phyloP scores from a whole-genome alignment of 352 stramenopile species.

The Phytophthora pinifolia region DNA sequence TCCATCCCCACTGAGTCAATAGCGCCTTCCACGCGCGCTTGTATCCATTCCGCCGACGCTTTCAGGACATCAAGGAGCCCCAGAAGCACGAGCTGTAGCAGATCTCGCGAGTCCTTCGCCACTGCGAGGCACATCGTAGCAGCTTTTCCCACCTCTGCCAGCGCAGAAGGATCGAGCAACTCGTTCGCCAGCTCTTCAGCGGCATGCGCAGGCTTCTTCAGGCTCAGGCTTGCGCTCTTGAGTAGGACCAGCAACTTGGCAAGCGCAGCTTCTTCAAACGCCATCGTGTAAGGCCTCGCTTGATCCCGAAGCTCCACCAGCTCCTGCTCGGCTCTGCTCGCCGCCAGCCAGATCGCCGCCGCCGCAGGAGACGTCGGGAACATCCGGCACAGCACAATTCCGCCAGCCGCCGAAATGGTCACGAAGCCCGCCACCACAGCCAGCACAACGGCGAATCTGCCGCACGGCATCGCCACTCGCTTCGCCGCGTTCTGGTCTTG shows the following conservation, averaged over 20 bases:
- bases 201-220: constrained; percentile 14
- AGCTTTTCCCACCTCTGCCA: background rate
- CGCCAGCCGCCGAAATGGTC: constrained; percentile 14
- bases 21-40: constrained; percentile 3
- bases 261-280: background rate
- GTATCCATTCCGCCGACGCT: constrained; percentile 12
- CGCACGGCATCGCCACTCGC: constrained; percentile 13
- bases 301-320: background rate
- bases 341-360: constrained; percentile 7
- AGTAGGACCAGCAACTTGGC: constrained; percentile 10
- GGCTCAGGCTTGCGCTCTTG: constrained; percentile 2
- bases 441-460: constrained; percentile 14
- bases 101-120: background rate
- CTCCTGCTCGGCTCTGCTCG: constrained; percentile 4
- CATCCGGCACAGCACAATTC: constrained; percentile 22
- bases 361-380: constrained; percentile 28
- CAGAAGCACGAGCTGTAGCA: constrained; percentile 5
- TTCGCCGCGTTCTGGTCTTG: constrained; percentile 1
- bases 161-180: background rate
- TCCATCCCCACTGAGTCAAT: constrained; percentile 8
- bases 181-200: constrained; percentile 1
- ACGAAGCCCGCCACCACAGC: constrained; percentile 12
- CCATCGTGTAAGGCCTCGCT: background rate
- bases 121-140: constrained; percentile 1
- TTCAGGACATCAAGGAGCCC: constrained; percentile 6